Evolutionary conservation across 371 early-diverging fungal genomes (phyloP).

Genomic region (Mortierella sp.): DNA sequence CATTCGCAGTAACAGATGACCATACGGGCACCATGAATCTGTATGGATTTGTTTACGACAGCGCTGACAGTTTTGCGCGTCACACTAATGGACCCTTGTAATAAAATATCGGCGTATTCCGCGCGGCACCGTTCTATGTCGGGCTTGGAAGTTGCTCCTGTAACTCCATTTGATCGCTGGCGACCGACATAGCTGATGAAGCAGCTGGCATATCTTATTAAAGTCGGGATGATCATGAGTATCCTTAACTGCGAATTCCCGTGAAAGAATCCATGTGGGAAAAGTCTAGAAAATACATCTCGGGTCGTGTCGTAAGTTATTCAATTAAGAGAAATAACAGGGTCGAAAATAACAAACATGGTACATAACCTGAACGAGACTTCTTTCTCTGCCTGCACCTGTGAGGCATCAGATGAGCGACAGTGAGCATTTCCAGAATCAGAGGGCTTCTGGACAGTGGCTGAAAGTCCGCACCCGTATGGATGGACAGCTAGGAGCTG

Average conservation of each 20-base stretch:
- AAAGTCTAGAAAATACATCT: neutral
- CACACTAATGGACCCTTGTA: conserved; percentile 20
- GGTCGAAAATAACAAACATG: neutral
- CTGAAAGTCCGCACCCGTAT: conserved; percentile 27
- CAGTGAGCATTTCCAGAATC: conserved; percentile 26
- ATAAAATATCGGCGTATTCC: conserved; percentile 7
- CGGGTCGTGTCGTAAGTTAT: neutral
- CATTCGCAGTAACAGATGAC: conserved; percentile 5
- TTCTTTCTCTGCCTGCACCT: conserved; percentile 10
- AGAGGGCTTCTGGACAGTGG: conserved; percentile 26
- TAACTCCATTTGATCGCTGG: conserved; percentile 13
- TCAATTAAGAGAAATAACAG: conserved; percentile 7
- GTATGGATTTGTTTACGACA: conserved; percentile 12
- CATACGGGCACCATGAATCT: conserved; percentile 11
- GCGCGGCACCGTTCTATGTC: conserved; percentile 15
- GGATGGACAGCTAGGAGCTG: conserved; percentile 7
- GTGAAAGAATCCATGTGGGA: conserved; percentile 14
- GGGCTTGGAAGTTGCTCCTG: neutral
- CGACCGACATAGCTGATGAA: conserved; percentile 14
- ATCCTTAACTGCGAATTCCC: conserved; percentile 16
- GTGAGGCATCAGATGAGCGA: conserved; percentile 29
- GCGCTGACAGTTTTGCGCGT: conserved; percentile 11
- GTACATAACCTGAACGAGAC: neutral
- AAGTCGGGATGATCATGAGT: conserved; percentile 19
- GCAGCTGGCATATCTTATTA: conserved; percentile 17